Evolutionary conservation across 495 filamentous ascomycete genomes (phyloP), one percentile per base, ranked within the genome.

Genomic region (Penicillium fimorum): DNA sequence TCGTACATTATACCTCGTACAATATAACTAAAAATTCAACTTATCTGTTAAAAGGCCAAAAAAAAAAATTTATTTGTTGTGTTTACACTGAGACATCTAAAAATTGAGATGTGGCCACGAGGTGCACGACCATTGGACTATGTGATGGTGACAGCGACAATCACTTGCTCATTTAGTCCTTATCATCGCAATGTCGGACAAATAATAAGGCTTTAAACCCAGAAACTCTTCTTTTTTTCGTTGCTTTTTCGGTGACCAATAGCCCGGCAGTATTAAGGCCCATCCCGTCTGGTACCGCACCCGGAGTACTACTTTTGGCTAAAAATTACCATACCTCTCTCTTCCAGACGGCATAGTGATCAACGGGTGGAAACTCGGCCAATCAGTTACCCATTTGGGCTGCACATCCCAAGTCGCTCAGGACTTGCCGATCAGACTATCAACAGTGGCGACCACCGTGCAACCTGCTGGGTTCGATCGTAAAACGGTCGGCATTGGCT

Each of bases 401-500:
- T 30, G 52, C 46, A 38, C 41, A 53, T 45, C 41, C 51, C 17
- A 43, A 48, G 56, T 63, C 57, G 57, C 63, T 63, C 54, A 58
- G 32, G 35, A 58, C 50, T 55, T 56, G 46, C 59, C 56, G 55
- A 64, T 64, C 64, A 54, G 44, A 35, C 58, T 58, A 64, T 64
- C 56, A 67, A 62, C 61, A 58, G 64, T 64, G 64, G 61, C 64
- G 22, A 63, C 41, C 27, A 61, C 56, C 49, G 59, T 65, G 50
- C 59, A 49, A 62, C 56, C 49, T 49, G 43, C 48, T 47, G 45
- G 17, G 24, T 37, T 38, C 53, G 32, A 68, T 68, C 60, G 53
- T 64, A 57, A 62, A 69, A 69, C 66, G 47, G 63, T 60, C 66
- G 63, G 58, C 50, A 66, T 63, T 64, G 53, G 64, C 44, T 50